A percentile compares a stretch with the other conserved stretches of the same genome.
Conservation (phyloP, 1,284 basidiomycete genomes). For the Fomitopsis pinicola region DNA sequence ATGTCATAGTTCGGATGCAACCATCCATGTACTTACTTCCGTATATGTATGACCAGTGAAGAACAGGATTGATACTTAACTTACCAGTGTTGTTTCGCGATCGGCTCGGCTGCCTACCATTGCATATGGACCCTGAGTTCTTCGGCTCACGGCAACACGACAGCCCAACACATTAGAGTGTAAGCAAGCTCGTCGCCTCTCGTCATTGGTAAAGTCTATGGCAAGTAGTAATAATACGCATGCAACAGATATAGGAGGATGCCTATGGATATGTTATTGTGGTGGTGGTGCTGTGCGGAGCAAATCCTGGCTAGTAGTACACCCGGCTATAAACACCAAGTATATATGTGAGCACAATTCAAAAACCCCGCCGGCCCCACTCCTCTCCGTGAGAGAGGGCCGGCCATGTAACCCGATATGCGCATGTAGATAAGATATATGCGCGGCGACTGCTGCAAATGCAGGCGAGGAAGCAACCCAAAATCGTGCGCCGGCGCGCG, state of each 20-base stretch:
- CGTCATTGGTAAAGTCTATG: not conserved
- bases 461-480: no score
- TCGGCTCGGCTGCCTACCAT: no score
- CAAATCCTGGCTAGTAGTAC: not conserved
- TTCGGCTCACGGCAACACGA: not conserved
- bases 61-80: not conserved
- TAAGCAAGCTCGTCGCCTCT: not conserved
- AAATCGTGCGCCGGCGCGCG: no score
- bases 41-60: no score
- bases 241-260: not conserved
- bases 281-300: not conserved
- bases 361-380: not conserved
- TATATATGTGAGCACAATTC: not conserved
- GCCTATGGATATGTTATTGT: not conserved
- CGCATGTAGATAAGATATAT: not conserved
- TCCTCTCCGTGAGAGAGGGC: not conserved
- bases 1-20: no score
- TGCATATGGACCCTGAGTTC: not conserved
- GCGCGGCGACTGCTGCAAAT: not conserved
- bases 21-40: no score
- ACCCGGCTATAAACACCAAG: slow-evolving; percentile 1
- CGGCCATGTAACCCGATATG: not conserved
- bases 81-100: no score
- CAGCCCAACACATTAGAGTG: no score
- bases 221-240: not conserved